Percentiles rank a stretch among this genome's conserved stretches.
Evolutionary conservation across 331 rosid genomes (phyloP).

Genomic region (Stylosanthes scabra): DNA sequence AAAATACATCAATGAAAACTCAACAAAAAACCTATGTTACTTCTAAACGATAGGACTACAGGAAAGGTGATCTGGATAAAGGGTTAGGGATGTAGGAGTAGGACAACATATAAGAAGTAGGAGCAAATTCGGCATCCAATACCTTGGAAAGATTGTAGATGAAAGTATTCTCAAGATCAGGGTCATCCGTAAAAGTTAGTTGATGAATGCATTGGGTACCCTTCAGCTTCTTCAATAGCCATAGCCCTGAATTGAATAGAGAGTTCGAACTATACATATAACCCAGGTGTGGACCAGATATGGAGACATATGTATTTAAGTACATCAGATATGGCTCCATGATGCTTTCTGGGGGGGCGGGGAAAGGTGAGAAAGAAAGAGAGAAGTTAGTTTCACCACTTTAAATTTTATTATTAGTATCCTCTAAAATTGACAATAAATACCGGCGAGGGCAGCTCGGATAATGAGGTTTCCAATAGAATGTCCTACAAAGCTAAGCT

Average conservation of each 20-base stretch:
- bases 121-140: conserved; percentile 35
- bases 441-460: conserved; percentile 93
- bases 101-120: conserved; percentile 24
- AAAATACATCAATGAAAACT: conserved; percentile 24
- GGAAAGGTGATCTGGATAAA: neutral
- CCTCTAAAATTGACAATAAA: neutral
- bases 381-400: neutral
- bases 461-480: conserved; percentile 93
- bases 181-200: conserved; percentile 92
- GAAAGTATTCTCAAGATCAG: conserved; percentile 88
- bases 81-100: neutral
- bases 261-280: conserved; percentile 95
- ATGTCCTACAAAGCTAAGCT: conserved; percentile 96
- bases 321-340: conserved; percentile 88
- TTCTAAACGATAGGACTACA: neutral
- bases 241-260: conserved; percentile 90
- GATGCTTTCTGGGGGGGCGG: conserved; percentile 59
- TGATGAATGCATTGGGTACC: conserved; percentile 95
- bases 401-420: conserved; percentile 2
- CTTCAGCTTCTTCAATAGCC: conserved; percentile 95
- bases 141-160: conserved; percentile 96
- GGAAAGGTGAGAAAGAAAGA: neutral
- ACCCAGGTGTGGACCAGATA: conserved; percentile 99
- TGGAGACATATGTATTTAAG: conserved; percentile 83
- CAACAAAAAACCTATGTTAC: conserved; percentile 8